Conservation (phyloP, 139 green algal species). For the Pseudopediastrum boryanum region DNA sequence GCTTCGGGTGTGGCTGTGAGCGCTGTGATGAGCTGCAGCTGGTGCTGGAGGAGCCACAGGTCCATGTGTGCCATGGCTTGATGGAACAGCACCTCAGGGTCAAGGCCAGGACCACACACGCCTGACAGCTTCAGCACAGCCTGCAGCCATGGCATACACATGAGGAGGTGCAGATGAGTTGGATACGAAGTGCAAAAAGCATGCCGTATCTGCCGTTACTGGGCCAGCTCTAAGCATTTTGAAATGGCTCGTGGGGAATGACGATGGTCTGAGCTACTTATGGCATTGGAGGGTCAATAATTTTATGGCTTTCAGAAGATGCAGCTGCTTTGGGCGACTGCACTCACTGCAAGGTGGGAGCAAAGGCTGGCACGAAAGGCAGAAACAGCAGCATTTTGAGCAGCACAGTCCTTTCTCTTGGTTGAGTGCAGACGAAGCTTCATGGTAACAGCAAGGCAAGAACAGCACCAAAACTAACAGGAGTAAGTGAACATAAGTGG, state of each 20-base stretch:
- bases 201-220: background rate
- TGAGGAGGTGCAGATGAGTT: too few relatives aligned
- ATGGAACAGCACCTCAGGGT: slow-evolving; percentile 9
- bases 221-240: background rate
- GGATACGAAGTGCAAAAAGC: background rate
- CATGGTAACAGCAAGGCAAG: background rate
- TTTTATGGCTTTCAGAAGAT: background rate
- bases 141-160: background rate
- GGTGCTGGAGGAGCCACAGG: slow-evolving; percentile 45
- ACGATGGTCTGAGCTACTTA: too few relatives aligned
- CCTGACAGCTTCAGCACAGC: background rate
- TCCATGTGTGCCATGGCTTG: slow-evolving; percentile 39
- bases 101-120: too few relatives aligned
- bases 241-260: background rate
- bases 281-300: too few relatives aligned
- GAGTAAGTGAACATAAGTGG: background rate
- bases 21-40: slow-evolving; percentile 11
- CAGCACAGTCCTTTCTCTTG: too few relatives aligned
- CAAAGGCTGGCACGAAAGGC: background rate
- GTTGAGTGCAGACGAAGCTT: background rate
- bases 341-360: background rate
- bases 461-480: background rate
- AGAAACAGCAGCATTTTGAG: too few relatives aligned
- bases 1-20: background rate
- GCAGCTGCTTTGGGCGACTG: background rate